phyloP scores from a whole-genome alignment of 306 rosid genomes.

The Cucurbita pepo region DNA sequence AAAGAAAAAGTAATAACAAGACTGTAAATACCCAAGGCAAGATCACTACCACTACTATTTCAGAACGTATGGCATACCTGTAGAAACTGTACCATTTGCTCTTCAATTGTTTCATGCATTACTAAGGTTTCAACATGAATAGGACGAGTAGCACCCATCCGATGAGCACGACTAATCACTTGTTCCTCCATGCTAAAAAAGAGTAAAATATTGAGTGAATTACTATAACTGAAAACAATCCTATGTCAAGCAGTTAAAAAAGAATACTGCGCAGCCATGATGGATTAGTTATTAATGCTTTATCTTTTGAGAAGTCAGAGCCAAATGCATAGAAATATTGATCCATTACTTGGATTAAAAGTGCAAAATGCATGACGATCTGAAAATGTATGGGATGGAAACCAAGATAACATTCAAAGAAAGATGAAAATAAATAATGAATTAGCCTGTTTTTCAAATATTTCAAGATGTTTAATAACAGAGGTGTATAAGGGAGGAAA shows the following conservation, averaged over 20 bases:
- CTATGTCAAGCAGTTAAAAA: neutral
- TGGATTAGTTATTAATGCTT: neutral
- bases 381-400: neutral
- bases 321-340: neutral
- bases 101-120: slow-evolving; percentile 92
- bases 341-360: neutral
- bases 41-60: neutral
- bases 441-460: neutral
- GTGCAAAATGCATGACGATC: neutral
- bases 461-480: neutral
- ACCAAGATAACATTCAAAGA: neutral
- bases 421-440: neutral
- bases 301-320: neutral
- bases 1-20: too few species aligned
- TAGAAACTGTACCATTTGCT: slow-evolving; percentile 74
- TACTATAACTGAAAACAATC: neutral
- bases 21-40: neutral
- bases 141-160: slow-evolving; percentile 97
- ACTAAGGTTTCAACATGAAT: slow-evolving; percentile 85
- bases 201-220: slow-evolving; percentile 8
- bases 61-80: slow-evolving; percentile 26
- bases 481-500: neutral
- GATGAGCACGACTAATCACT: slow-evolving; percentile 97
- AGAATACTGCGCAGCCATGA: neutral
- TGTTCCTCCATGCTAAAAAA: slow-evolving; percentile 85